Evolutionary conservation across 495 filamentous ascomycete genomes (phyloP), one percentile per base, ranked within the genome.

Genomic region (Penicillium roqueforti): DNA sequence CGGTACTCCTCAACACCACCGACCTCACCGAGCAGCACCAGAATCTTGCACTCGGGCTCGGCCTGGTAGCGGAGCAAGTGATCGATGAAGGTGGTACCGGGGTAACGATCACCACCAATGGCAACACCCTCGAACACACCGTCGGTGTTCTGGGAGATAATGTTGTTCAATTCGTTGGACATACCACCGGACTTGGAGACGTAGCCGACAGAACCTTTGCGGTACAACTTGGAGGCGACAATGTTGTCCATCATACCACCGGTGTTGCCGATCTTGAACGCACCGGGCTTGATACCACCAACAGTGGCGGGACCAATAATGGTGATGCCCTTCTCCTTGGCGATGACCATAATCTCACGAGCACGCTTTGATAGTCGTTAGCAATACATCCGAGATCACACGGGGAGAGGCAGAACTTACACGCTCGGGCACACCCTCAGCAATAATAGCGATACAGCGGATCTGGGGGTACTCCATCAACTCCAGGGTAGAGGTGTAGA

Each of bases 191-290:
- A 98, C 82, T 98, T 98, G 80, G 95, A 97, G 72, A 98, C 93
- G 72, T 98, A 98, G 65, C 88, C 93, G 57, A 98, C 92, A 48
- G 95, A 97, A 62, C 93, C 93, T 76, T 89, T 90, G 75, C 93
- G 93, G 85, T 98, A 98, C 47, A 98, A 89, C 85, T 97, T 98
- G 75, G 95, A 97, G 61, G 93, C 92, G 54, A 98, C 93, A 65
- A 98, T 98, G 83, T 98, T 98, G 83, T 98, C 93, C 93, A 98
- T 98, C 93, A 98, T 98, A 75, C 93, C 93, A 83, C 93, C 93
- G 58, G 93, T 98, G 83, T 98, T 98, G 74, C 93, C 93, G 59
- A 98, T 98, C 85, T 97, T 98, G 85, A 88, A 98, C 68, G 88
- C 86, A 75, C 93, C 95, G 55, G 93, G 93, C 83, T 98, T 98